Conservation (phyloP, 495 filamentous ascomycete species). For the Clavariopsis aquatica region DNA sequence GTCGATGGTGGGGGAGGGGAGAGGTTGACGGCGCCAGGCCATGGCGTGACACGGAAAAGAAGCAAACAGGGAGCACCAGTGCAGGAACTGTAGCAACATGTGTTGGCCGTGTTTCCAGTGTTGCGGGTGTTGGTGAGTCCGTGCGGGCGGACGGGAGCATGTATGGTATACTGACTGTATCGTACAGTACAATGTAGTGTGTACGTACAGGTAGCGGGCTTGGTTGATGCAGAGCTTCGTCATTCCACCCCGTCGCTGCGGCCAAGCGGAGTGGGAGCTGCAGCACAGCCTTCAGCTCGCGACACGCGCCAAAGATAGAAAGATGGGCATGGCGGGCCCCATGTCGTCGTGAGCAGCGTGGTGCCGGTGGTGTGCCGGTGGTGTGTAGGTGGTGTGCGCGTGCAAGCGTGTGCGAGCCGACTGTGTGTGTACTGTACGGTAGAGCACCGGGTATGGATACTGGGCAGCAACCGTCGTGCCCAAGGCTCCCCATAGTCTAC, state of each 20-base stretch:
- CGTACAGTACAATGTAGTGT: too few relatives aligned
- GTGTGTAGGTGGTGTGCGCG: too few relatives aligned
- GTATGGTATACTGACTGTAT: too few relatives aligned
- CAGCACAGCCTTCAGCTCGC: conserved; percentile 18
- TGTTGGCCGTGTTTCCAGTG: too few relatives aligned
- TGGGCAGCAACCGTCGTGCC: too few relatives aligned
- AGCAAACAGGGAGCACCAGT: not conserved
- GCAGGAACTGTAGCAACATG: not conserved
- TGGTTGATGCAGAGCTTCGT: conserved; percentile 5
- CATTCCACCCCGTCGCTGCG: conserved; percentile 7
- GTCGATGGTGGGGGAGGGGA: not conserved
- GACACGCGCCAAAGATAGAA: conserved; percentile 9
- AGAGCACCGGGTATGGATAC: too few relatives aligned
- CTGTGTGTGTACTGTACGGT: not conserved
- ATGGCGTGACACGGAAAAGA: not conserved
- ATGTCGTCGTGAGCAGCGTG: too few relatives aligned
- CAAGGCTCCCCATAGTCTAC: too few relatives aligned
- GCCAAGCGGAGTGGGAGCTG: conserved; percentile 1
- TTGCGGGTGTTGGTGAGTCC: too few relatives aligned
- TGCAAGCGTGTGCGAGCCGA: not conserved
- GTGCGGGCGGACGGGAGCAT: too few relatives aligned
- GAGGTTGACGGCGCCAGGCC: not conserved
- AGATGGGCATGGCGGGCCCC: not conserved
- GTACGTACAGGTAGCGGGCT: too few relatives aligned
- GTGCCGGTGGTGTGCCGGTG: too few relatives aligned